Evolutionary conservation across 2,329 filamentous ascomycete genomes (phyloP), one percentile per base, ranked within the genome.

Genomic region (Penicillium sp.): DNA sequence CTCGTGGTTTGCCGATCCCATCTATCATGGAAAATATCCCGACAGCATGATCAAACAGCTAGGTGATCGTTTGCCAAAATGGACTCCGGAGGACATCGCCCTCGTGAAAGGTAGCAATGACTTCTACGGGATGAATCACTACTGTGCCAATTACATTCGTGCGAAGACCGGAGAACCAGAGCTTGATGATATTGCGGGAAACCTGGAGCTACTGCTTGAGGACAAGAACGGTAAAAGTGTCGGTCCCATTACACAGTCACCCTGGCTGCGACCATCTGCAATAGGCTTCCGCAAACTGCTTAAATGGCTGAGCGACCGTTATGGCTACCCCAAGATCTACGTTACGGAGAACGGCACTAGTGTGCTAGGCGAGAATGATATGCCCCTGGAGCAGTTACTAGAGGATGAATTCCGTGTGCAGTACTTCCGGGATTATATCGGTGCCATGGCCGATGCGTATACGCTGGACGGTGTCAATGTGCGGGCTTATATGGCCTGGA

Each of bases 121-220:
- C 78, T 95, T 95, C 75, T 95, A 95, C 73, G 91, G 90, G 71
- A 93, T 93, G 89, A 95, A 96, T 79, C 88, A 91, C 79, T 96
- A 96, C 79, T 92, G 89, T 44, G 88, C 90, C 67, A 90, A 94
- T 79, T 95, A 89, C 75, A 86, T 95, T 75, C 86, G 85, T 70
- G 86, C 92, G 75, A 84, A 84, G 66, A 80, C 82, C 7, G 81
- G 80, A 6, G 75, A 80, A 41, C 75, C 89, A 0, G 79, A 82
- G 1, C 76, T 77, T 3, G 80, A 88, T 44, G 90, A 96, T 75
- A 85, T 84, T 71, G 76, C 84, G 10, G 91, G 91, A 46, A 88
- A 95, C 71, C 75, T 95, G 29, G 88, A 94, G 63, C 80, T 85
- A 2, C 79, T 87, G 33, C 84, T 88, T 59, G 80, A 84, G 68